Base-by-base conservation (phyloP, 441 rosid genomes). In the Adansonia gregorii region DNA sequence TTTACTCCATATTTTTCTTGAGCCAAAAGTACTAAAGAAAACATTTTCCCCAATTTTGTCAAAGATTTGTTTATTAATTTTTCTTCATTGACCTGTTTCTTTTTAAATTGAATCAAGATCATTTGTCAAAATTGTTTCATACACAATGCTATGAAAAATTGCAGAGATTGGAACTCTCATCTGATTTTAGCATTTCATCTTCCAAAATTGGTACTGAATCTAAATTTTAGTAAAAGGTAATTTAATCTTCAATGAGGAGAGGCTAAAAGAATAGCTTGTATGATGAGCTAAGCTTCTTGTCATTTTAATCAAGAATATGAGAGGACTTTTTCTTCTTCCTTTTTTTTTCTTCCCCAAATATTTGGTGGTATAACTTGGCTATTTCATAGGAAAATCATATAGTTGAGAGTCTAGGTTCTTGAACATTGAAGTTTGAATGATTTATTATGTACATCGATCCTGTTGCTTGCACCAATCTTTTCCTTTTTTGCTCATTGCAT, bases 401-500 rank as follows among this genome's bases (percentile, higher is more conserved):
- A 22, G 11, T 68, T 24, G 35, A 58, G 43, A 76, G 20, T n/a
- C 3, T 52, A 27, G 43, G 76, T 39, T 20, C 20, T 73, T 58
- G 76, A 55, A 54, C n/a, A 52, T 58, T 73, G 35, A 27, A 35
- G 35, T 41, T 6, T 39, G 54, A 39, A 14, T 73, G 66, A 11
- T 60, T 56, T 6, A 24, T 60, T 58, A 49, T 24, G 54, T 43
- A n/a, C 51, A 5, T 77, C 39, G 14, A 48, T 73, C 20, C 17
- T 24, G 41, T 12, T 39, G 0, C 45, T 72, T 73, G 41, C n/a
- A 39, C 56, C 43, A 17, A 1, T 58, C 51, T 72, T 35, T 20
- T 52, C 3, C 24, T 69, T 76, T 72, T 66, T 54, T 78, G 67
- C 73, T 51, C 17, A 66, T 80, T 82, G 79, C 24, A 59, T 77